These are phyloP conservation scores for Hyaloperonospora arabidopsidis DNA, from an alignment of 352 stramenopile genomes.

Conservation along the genomic window DNA sequence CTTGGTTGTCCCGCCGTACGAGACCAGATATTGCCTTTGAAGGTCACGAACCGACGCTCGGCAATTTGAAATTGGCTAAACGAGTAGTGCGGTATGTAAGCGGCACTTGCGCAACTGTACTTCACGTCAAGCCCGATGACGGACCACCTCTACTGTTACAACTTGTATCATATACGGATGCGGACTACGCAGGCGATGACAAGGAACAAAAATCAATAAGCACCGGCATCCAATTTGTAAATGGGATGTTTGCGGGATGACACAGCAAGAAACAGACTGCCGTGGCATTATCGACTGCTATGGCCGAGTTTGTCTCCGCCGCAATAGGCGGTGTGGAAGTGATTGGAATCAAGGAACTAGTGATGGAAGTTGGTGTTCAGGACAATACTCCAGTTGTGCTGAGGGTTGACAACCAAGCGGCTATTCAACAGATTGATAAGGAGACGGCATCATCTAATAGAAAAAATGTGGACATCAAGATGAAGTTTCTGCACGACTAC, in stretches of 20 bases:
- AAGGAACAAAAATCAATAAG: background rate
- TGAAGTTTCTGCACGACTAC: background rate
- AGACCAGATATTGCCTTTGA: too few species aligned
- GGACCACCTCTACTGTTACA: too few species aligned
- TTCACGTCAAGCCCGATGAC: too few species aligned
- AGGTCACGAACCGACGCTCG: too few species aligned
- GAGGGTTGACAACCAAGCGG: background rate
- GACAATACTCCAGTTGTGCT: background rate
- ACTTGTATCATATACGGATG: background rate
- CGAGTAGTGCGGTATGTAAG: too few species aligned
- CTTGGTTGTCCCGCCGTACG: too few species aligned
- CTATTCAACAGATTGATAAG: background rate
- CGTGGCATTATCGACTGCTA: background rate
- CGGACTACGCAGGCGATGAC: background rate
- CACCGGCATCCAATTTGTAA: too few species aligned
- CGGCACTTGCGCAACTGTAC: too few species aligned
- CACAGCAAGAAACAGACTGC: too few species aligned
- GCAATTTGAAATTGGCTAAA: too few species aligned
- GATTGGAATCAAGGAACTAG: background rate
- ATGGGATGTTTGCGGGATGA: too few species aligned
- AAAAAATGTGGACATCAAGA: background rate
- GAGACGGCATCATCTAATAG: background rate
- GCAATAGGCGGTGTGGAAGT: background rate
- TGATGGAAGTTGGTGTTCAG: background rate
- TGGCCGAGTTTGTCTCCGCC: background rate